Evolutionary conservation across 306 rosid species (phyloP).

Genomic region (Dryas drummondii): DNA sequence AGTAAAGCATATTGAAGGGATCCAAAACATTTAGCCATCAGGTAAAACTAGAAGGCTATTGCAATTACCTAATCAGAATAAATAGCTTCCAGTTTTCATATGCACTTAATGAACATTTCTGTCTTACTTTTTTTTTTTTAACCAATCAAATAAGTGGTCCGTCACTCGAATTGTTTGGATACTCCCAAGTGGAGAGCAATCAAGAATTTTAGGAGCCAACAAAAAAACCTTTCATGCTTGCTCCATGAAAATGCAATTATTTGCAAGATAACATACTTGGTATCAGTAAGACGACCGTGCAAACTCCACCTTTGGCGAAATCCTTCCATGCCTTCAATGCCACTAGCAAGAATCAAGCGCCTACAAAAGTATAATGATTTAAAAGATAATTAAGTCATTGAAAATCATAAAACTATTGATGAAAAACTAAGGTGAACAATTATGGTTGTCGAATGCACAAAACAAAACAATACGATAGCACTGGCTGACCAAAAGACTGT

Average conservation of each 20-base stretch:
- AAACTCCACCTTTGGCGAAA: constrained; percentile 94
- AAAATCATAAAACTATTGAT: neutral
- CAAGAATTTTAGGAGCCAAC: neutral
- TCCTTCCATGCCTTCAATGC: constrained; percentile 78
- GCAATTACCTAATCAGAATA: neutral
- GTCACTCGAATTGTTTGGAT: neutral
- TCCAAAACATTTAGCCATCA: too few species aligned
- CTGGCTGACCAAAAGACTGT: neutral
- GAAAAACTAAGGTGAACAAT: neutral
- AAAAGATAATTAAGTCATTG: neutral
- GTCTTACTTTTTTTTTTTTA: constrained; percentile 8
- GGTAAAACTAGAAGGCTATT: neutral
- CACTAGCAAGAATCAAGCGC: constrained; percentile 94
- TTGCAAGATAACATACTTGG: constrained; percentile 55
- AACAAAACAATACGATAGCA: neutral
- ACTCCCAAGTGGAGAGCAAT: neutral
- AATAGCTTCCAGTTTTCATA: neutral
- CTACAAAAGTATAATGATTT: constrained; percentile 41
- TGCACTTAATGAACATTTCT: neutral
- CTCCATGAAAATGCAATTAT: constrained; percentile 24
- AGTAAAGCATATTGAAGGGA: too few species aligned
- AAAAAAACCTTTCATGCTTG: constrained; percentile 14
- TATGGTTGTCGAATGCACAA: neutral
- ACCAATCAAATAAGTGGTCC: constrained; percentile 9
- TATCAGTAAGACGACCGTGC: constrained; percentile 81